Percentiles rank a stretch among this genome's conserved stretches.
Evolutionary conservation across 129 eudicot species (phyloP).

Genomic region (Calendula officinalis): DNA sequence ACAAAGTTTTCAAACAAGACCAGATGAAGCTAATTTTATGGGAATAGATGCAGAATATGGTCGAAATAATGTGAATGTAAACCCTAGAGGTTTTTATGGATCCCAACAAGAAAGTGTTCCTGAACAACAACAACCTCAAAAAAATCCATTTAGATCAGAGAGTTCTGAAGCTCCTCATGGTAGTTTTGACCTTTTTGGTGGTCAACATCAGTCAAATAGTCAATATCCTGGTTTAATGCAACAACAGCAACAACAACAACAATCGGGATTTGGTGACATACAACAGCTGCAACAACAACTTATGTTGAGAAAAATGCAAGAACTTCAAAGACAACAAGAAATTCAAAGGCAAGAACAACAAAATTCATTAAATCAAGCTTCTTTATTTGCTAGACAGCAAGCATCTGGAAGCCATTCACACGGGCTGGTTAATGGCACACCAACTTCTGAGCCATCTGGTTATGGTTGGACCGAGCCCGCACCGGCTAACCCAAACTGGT

Average conservation of each 20-base stretch:
- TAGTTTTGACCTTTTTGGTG: constrained; percentile 73
- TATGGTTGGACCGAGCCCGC: constrained; percentile 47
- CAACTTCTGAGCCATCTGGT: constrained; percentile 34
- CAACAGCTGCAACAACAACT: constrained; percentile 78
- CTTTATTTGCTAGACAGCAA: constrained; percentile 41
- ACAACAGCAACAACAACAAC: constrained; percentile 63
- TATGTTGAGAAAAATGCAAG: constrained; percentile 76
- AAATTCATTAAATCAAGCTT: constrained; percentile 31
- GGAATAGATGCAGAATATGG: constrained; percentile 60
- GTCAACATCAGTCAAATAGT: constrained; percentile 64
- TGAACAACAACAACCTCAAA: constrained; percentile 34
- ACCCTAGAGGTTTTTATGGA: constrained; percentile 50
- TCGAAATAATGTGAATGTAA: constrained; percentile 34
- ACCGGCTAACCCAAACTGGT: constrained; percentile 57
- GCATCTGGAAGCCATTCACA: constrained; percentile 41
- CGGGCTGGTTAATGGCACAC: constrained; percentile 43
- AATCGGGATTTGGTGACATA: constrained; percentile 56
- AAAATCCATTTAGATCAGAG: constrained; percentile 39
- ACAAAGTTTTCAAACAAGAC: constrained; percentile 45
- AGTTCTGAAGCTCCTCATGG: constrained; percentile 48
- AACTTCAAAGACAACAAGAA: constrained; percentile 75
- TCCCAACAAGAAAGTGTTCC: constrained; percentile 49
- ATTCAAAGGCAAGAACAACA: constrained; percentile 66
- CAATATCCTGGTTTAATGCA: constrained; percentile 50
- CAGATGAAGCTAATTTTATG: constrained; percentile 56